These are phyloP conservation scores for Ustilago trichophora DNA, from an alignment of 1,284 basidiomycete species.

Conservation along the genomic window DNA sequence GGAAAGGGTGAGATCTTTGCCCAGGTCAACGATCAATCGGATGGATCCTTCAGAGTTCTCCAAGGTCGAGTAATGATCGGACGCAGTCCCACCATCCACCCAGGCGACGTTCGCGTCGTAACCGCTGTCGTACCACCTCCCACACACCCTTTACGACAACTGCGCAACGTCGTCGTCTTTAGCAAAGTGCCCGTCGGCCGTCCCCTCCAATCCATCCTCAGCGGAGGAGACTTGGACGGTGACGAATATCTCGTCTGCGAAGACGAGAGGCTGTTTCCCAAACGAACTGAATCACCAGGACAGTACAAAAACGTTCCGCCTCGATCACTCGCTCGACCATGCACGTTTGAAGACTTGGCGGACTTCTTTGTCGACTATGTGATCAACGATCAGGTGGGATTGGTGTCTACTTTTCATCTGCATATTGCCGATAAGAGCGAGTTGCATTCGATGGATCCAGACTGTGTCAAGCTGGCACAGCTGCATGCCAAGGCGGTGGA, in stretches of 20 bases:
- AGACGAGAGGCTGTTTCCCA: constrained; percentile 70
- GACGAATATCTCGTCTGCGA: constrained; percentile 69
- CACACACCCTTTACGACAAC: constrained; percentile 26
- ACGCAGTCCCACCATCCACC: constrained; percentile 43
- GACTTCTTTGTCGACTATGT: constrained; percentile 76
- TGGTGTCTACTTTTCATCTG: constrained; percentile 72
- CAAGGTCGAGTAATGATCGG: constrained; percentile 43
- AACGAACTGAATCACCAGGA: constrained; percentile 69
- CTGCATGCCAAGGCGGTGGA: constrained; percentile 75
- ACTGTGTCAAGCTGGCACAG: constrained; percentile 74
- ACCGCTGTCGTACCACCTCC: constrained; percentile 33
- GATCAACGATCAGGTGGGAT: constrained; percentile 73
- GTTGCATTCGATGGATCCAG: constrained; percentile 71
- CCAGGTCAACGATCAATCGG: constrained; percentile 13
- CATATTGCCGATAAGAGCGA: constrained; percentile 76
- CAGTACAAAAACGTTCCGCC: constrained; percentile 71
- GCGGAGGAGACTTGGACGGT: constrained; percentile 46
- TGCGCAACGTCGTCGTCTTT: constrained; percentile 48
- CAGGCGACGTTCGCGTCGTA: constrained; percentile 43
- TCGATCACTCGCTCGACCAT: constrained; percentile 71
- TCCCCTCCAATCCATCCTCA: constrained; percentile 42
- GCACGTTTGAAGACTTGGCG: constrained; percentile 74
- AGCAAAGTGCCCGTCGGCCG: constrained; percentile 13
- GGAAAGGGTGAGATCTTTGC: constrained; percentile 39
- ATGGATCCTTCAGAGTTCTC: constrained; percentile 10